A percentile compares a stretch with the other conserved stretches of the same genome.
Conservation (phyloP, 805 yeast species). For the Tetrapisispora fleetii region DNA sequence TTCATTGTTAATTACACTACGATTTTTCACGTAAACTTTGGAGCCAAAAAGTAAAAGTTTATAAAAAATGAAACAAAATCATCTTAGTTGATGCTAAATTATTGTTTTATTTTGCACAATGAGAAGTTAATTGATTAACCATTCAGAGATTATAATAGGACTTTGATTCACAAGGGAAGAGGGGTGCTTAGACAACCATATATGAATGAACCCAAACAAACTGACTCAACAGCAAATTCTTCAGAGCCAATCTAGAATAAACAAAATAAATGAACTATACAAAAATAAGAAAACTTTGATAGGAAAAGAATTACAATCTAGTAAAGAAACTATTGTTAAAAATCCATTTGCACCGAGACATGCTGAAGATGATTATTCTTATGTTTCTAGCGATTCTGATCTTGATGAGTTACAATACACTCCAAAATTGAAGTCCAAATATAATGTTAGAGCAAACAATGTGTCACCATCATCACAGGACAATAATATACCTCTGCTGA, state of each 20-base stretch:
- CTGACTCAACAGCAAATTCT: slow-evolving; percentile 12
- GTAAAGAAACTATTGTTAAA: neutral
- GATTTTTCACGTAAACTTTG: neutral
- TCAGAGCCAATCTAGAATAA: slow-evolving; percentile 18
- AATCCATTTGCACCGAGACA: neutral
- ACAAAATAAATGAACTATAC: slow-evolving; percentile 17
- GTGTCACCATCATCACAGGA: neutral
- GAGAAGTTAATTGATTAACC: neutral
- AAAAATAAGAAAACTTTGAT: slow-evolving; percentile 8
- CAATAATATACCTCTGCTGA: neutral
- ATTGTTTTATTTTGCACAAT: neutral
- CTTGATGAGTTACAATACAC: slow-evolving; percentile 29
- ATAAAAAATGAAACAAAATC: neutral
- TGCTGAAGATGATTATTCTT: neutral
- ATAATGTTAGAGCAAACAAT: slow-evolving; percentile 9
- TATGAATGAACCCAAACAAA: slow-evolving; percentile 9
- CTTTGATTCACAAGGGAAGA: no score
- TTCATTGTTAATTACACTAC: neutral
- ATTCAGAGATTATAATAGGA: neutral
- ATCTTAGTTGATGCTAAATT: no score
- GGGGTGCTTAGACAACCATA: neutral
- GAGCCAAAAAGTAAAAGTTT: neutral
- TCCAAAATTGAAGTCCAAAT: slow-evolving; percentile 17
- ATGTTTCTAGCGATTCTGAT: neutral
- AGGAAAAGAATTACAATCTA: no score